Evolutionary conservation across 2,329 filamentous ascomycete species (phyloP).

Genomic region (Paradendryphiella salina): DNA sequence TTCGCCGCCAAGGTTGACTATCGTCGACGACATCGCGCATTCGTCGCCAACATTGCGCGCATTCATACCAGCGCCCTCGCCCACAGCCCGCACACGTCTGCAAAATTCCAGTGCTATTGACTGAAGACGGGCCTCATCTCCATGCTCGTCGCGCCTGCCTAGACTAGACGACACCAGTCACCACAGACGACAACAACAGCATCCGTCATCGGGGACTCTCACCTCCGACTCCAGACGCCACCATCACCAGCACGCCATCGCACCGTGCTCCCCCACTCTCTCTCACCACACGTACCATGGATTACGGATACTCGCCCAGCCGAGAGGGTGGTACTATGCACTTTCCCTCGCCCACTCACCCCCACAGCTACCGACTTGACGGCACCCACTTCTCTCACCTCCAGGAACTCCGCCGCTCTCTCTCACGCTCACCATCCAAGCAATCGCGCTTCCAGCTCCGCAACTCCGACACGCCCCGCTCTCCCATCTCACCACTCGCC

Average conservation of each 20-base stretch:
- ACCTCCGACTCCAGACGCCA: slow-evolving; percentile 1
- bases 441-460: slow-evolving; percentile 68
- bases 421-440: slow-evolving; percentile 93
- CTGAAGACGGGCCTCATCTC: slow-evolving; percentile 25
- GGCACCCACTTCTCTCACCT: slow-evolving; percentile 70
- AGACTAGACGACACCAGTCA: slow-evolving; percentile 5
- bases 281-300: slow-evolving; percentile 43
- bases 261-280: background rate
- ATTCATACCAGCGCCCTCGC: slow-evolving; percentile 34
- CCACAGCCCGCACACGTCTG: slow-evolving; percentile 13
- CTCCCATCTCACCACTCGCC: slow-evolving; percentile 50
- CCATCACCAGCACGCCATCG: slow-evolving; percentile 4
- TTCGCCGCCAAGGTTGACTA: slow-evolving; percentile 18
- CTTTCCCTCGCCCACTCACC: slow-evolving; percentile 75
- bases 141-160: slow-evolving; percentile 27
- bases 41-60: slow-evolving; percentile 31
- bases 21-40: slow-evolving; percentile 16
- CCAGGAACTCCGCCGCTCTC: slow-evolving; percentile 79
- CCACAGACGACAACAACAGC: slow-evolving; percentile 2
- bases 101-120: slow-evolving; percentile 29
- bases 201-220: slow-evolving; percentile 12
- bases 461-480: slow-evolving; percentile 49
- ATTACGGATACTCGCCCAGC: slow-evolving; percentile 56
- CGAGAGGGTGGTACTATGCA: slow-evolving; percentile 76
- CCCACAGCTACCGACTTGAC: slow-evolving; percentile 77